A percentile compares a stretch with the other conserved stretches of the same genome.
Evolutionary conservation across 169 alveolate genomes (phyloP).

Genomic region (Cryptosporidium ubiquitum): DNA sequence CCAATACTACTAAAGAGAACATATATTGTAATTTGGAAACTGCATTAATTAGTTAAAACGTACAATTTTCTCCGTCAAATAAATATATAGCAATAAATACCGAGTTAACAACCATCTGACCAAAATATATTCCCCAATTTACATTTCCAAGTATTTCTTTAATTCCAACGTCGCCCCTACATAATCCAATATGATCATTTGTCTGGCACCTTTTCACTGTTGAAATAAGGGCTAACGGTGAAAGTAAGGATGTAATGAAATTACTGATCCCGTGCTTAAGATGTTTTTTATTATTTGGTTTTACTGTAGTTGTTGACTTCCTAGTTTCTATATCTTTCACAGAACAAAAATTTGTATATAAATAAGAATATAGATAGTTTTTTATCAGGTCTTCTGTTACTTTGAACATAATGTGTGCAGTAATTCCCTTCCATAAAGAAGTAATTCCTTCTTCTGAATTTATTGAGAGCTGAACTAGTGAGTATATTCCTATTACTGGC

Average conservation of each 20-base stretch:
- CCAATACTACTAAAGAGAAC: neutral
- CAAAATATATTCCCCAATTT: constrained; percentile 62
- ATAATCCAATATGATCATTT: constrained; percentile 27
- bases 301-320: neutral
- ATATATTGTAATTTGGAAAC: neutral
- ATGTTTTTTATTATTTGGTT: constrained; percentile 23
- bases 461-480: constrained; percentile 36
- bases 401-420: constrained; percentile 8
- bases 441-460: constrained; percentile 43
- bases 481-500: constrained; percentile 20
- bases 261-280: constrained; percentile 15
- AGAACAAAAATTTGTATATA: neutral
- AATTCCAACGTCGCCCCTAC: constrained; percentile 42
- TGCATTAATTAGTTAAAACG: neutral
- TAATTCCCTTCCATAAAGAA: constrained; percentile 57
- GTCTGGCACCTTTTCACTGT: constrained; percentile 56
- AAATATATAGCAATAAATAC: constrained; percentile 29
- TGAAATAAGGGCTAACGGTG: constrained; percentile 51
- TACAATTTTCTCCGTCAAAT: constrained; percentile 4
- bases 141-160: constrained; percentile 55
- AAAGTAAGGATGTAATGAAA: constrained; percentile 27
- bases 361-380: neutral
- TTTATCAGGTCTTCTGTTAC: constrained; percentile 34
- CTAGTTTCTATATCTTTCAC: neutral
- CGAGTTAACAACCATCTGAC: constrained; percentile 37